Percentiles rank a stretch among this genome's conserved stretches.
These are phyloP conservation scores for Endoconidiophora polonica DNA, from an alignment of 2,329 filamentous ascomycete species.

Conservation along the genomic window DNA sequence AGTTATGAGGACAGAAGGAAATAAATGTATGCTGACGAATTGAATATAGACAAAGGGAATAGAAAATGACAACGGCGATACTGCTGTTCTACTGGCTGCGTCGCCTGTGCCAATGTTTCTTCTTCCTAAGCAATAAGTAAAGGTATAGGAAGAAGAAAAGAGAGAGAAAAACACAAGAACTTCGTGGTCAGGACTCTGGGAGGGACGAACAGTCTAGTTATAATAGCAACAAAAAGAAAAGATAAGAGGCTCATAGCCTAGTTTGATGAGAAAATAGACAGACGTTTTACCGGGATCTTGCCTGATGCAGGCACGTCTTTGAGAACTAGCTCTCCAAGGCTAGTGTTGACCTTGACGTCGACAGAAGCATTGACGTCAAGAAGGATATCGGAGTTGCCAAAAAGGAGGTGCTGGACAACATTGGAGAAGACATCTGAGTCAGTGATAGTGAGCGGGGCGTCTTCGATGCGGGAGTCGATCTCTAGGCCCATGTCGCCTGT, in stretches of 20 bases:
- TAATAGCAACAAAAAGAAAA: conserved; percentile 1
- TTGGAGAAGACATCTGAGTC: conserved; percentile 64
- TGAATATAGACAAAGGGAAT: conserved; percentile 6
- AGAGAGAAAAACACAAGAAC: conserved; percentile 20
- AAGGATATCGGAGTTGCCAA: conserved; percentile 51
- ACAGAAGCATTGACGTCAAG: conserved; percentile 65
- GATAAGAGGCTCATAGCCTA: not conserved
- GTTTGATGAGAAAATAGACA: conserved; percentile 38
- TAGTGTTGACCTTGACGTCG: conserved; percentile 66
- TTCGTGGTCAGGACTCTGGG: conserved; percentile 36
- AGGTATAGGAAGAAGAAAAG: conserved; percentile 1
- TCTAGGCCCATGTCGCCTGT: conserved; percentile 45
- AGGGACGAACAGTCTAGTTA: conserved; percentile 2
- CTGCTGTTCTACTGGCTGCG: not conserved
- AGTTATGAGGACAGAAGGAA: conserved; percentile 4
- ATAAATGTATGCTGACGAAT: conserved; percentile 3
- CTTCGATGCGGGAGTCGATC: conserved; percentile 58
- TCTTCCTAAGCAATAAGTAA: not conserved
- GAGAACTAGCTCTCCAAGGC: conserved; percentile 63
- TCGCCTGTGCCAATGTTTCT: not conserved
- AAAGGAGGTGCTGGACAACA: conserved; percentile 65
- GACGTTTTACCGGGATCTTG: conserved; percentile 82
- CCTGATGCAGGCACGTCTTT: conserved; percentile 76
- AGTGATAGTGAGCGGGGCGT: conserved; percentile 70
- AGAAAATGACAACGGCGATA: not conserved